A percentile compares a stretch with the other conserved stretches of the same genome.
These are phyloP conservation scores for Carex cristatella DNA, from an alignment of 176 grass and related monocot species.

Conservation along the genomic window DNA sequence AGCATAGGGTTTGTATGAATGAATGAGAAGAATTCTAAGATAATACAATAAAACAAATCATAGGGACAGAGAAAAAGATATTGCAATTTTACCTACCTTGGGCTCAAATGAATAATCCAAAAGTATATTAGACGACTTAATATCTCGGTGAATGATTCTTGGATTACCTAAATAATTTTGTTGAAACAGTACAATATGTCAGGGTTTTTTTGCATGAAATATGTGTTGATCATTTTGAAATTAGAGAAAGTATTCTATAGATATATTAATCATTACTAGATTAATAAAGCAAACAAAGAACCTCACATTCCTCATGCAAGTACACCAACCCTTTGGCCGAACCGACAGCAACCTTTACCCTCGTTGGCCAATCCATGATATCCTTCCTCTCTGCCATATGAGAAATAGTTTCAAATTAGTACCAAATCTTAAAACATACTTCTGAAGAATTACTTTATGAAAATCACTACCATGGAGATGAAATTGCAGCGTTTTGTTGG, in stretches of 20 bases:
- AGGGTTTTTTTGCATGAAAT: not conserved
- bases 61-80: not conserved
- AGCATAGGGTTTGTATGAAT: not conserved
- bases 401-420: not conserved
- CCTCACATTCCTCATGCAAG: conserved; percentile 36
- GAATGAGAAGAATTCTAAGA: not conserved
- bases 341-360: conserved; percentile 30
- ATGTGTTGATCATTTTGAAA: not conserved
- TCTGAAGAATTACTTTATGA: not conserved
- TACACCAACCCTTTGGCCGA: conserved; percentile 32
- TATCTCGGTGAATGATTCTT: conserved; percentile 34
- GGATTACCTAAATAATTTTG: conserved; percentile 28
- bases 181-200: not conserved
- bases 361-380: conserved; percentile 31
- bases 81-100: conserved; percentile 19
- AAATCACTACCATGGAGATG: conserved; percentile 34
- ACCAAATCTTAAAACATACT: not conserved
- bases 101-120: conserved; percentile 35
- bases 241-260: not conserved
- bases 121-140: conserved; percentile 37
- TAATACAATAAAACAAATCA: not conserved
- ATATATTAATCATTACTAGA: not conserved
- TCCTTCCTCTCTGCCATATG: not conserved
- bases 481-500: conserved; percentile 29
- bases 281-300: not conserved